Conservation (phyloP, 371 early-diverging fungal species). For the Syncephalastrum racemosum region DNA sequence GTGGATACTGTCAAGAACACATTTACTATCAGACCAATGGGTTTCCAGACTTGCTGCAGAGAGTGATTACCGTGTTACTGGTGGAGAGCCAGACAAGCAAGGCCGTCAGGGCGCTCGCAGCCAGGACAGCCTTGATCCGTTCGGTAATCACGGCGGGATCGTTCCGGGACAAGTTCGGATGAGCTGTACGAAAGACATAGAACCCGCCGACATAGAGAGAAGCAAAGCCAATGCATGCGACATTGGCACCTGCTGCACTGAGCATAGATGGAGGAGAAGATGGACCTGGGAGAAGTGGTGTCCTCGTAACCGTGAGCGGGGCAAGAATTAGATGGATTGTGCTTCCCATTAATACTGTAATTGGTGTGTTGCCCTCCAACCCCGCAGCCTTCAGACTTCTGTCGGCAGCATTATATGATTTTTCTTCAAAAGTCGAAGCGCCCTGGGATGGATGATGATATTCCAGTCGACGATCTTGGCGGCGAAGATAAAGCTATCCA, state of each 20-base stretch:
- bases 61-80: constrained; percentile 4
- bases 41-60: neutral
- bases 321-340: no score
- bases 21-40: neutral
- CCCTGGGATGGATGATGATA: no score
- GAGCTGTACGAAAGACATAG: constrained; percentile 25
- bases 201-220: constrained; percentile 42
- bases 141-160: constrained; percentile 40
- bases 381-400: no score
- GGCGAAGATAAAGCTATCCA: no score
- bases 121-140: constrained; percentile 35
- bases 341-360: no score
- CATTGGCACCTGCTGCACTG: constrained; percentile 21
- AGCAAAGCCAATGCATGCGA: constrained; percentile 31
- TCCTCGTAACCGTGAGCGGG: no score
- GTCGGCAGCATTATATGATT: no score
- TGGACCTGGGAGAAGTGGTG: no score
- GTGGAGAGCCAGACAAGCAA: constrained; percentile 21
- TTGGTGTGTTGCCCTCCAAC: no score
- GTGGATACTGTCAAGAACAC: neutral
- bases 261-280: no score
- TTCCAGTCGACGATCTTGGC: no score
- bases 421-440: no score
- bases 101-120: constrained; percentile 25
- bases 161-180: constrained; percentile 24